A percentile compares a stretch with the other conserved stretches of the same genome.
Conservation (phyloP, 805 yeast species). For the Saccharomycopsis schoenii region DNA sequence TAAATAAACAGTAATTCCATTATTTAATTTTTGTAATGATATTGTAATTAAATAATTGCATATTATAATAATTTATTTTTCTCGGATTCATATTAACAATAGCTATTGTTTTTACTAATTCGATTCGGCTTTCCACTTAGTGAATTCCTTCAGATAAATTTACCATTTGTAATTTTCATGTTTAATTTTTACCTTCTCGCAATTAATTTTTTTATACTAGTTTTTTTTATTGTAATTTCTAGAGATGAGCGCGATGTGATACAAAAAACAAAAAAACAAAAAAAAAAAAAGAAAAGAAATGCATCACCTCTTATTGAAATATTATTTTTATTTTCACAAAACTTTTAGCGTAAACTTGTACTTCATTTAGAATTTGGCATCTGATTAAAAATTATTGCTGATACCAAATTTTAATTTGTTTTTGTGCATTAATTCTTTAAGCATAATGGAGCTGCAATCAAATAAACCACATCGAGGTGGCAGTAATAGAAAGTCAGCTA, state of each 20-base stretch:
- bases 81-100: neutral
- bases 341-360: neutral
- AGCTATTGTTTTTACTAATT: neutral
- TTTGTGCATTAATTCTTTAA: neutral
- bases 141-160: neutral
- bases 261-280: no score
- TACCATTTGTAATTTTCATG: neutral
- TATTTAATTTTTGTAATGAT: neutral
- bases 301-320: no score
- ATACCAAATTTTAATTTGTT: neutral
- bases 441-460: slow-evolving; percentile 40
- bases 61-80: no score
- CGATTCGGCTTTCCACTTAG: neutral
- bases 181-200: no score
- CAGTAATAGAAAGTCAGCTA: slow-evolving; percentile 46
- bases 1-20: neutral
- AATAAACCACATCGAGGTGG: slow-evolving; percentile 78
- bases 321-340: no score
- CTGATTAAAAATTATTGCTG: neutral
- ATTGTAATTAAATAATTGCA: neutral
- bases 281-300: no score
- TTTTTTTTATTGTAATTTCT: neutral
- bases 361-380: neutral
- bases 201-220: no score
- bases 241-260: neutral